Evolutionary conservation across 2,329 filamentous ascomycete genomes (phyloP), one percentile per base, ranked within the genome.

Genomic region (Aspergillus aculeatinus): DNA sequence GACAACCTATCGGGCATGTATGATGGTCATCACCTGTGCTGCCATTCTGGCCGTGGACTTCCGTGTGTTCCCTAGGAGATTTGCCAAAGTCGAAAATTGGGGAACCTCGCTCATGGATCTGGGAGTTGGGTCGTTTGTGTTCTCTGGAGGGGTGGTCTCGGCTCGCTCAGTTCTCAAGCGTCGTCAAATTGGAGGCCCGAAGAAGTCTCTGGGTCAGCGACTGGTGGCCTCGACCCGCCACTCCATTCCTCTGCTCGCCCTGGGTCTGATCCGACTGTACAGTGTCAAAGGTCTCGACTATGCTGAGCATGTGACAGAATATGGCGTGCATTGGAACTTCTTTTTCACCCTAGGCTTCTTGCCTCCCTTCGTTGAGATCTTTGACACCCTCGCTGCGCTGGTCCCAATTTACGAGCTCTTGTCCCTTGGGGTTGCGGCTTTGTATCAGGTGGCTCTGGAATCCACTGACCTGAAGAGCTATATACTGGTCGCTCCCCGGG

Each of bases 281-380:
- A 96, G 88, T 68, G 93, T 98, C 72, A 99, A 99, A 78, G 91
- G 91, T 6, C 81, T 97, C 31, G 92, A 98, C 73, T 99, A 99
- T 73, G 93, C 93, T 3, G 95, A 99, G 75, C 95, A 99, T 79
- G 92, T 97, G 60, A 92, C 91, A 14, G 95, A 99, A 74, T 99
- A 99, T 72, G 95, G 95, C 48, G 91, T 99, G 10, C 95, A 99
- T 76, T 99, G 95, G 95, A 99, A 99, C 76, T 99, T 99, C 77
- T 99, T 99, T 83, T 98, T 98, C 78, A 99, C 95, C 0, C 82
- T 99, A 10, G 93, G 88, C 5, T 85, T 97, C 51, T 79, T 99
- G 25, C 92, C 94, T 0, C 93, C 93, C 0, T 96, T 96, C 69
- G 87, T 96, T 55, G 92, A 94, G 29, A 74, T 95, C 0, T 91